phyloP scores from a whole-genome alignment of 345 rosid genomes.

The Populus ilicifolia region DNA sequence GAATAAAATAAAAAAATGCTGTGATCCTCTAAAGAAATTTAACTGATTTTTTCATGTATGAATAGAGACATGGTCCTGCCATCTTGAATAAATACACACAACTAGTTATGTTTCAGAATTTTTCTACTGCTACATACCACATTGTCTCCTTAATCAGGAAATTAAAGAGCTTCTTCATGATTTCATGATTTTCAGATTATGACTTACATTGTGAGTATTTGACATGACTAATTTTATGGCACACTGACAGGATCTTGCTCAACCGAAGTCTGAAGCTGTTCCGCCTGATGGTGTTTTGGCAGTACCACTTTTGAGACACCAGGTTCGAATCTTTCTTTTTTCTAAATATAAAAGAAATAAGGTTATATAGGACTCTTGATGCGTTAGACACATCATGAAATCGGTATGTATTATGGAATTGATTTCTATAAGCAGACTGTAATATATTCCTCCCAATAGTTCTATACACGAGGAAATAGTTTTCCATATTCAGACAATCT shows the following conservation, averaged over 20 bases:
- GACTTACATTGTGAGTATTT: not conserved
- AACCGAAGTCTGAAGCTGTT: slow-evolving; percentile 69
- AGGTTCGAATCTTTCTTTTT: slow-evolving; percentile 44
- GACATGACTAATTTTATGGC: slow-evolving; percentile 17
- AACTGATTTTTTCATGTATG: not conserved
- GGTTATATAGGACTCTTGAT: not conserved
- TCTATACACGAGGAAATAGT: not conserved
- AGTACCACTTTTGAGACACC: slow-evolving; percentile 87
- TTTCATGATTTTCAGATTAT: not conserved
- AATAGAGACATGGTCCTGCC: not conserved
- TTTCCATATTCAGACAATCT: not conserved
- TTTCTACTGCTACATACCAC: no score
- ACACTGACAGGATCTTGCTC: slow-evolving; percentile 69
- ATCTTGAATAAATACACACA: not conserved
- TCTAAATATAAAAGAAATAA: not conserved
- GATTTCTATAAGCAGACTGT: not conserved
- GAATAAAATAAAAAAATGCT: not conserved
- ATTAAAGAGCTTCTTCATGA: not conserved
- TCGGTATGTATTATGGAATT: not conserved
- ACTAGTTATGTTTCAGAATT: no score
- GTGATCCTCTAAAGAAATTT: not conserved
- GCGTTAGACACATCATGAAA: not conserved
- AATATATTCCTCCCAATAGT: not conserved
- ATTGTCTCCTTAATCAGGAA: not conserved
- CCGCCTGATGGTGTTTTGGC: slow-evolving; percentile 77